A percentile compares a stretch with the other conserved stretches of the same genome.
phyloP scores from a whole-genome alignment of 805 yeast genomes.

The Yarrowia yakushimensis region DNA sequence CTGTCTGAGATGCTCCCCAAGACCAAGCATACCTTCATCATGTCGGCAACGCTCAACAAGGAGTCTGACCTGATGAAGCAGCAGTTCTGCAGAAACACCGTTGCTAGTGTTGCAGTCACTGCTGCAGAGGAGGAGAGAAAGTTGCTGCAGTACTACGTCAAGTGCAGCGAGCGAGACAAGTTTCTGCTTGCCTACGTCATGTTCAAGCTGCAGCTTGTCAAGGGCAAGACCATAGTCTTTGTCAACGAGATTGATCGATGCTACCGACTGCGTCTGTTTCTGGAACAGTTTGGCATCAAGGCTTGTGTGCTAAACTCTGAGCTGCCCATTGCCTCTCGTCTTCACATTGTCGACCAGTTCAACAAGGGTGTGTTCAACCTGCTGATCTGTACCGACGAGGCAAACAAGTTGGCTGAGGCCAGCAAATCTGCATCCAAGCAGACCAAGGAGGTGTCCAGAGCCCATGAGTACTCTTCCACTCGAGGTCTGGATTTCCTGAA shows the following conservation, averaged over 20 bases:
- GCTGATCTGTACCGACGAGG: slow-evolving; percentile 93
- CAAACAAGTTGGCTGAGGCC: slow-evolving; percentile 49
- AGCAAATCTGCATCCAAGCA: slow-evolving; percentile 27
- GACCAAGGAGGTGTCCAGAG: slow-evolving; percentile 42
- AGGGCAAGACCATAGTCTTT: slow-evolving; percentile 86
- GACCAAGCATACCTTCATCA: slow-evolving; percentile 81
- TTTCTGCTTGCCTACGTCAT: slow-evolving; percentile 87
- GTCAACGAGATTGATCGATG: slow-evolving; percentile 96
- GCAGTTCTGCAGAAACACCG: slow-evolving; percentile 59
- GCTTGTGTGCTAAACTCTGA: slow-evolving; percentile 89
- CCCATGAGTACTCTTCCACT: slow-evolving; percentile 86
- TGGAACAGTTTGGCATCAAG: slow-evolving; percentile 91
- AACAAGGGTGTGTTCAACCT: slow-evolving; percentile 83
- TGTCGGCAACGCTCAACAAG: slow-evolving; percentile 93
- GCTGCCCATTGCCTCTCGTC: slow-evolving; percentile 84
- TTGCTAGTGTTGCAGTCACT: slow-evolving; percentile 45
- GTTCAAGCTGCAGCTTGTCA: slow-evolving; percentile 78
- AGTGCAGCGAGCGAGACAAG: slow-evolving; percentile 84
- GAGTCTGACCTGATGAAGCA: slow-evolving; percentile 74
- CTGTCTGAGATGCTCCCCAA: slow-evolving; percentile 66
- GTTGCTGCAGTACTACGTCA: slow-evolving; percentile 80
- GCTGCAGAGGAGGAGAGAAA: slow-evolving; percentile 50
- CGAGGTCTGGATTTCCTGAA: slow-evolving; percentile 96
- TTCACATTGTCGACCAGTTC: slow-evolving; percentile 93
- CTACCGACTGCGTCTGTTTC: slow-evolving; percentile 80